Evolutionary conservation across 495 filamentous ascomycete genomes (phyloP).

Genomic region (Pyrenula massariospora): DNA sequence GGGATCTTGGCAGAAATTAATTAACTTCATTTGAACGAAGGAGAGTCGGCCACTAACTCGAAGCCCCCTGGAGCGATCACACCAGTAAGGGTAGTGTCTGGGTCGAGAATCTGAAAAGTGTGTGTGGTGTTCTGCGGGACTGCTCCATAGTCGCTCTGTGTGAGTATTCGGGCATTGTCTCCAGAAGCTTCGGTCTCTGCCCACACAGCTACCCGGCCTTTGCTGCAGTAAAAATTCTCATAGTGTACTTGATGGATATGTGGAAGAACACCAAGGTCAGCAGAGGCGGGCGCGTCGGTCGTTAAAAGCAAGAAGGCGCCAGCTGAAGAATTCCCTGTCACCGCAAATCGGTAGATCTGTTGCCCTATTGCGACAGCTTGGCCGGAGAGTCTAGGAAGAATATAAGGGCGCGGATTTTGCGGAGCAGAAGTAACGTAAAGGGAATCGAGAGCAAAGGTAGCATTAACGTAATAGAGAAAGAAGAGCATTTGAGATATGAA

Average conservation of each 20-base stretch:
- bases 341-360: constrained; percentile 22
- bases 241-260: constrained; percentile 30
- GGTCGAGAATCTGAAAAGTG: constrained; percentile 32
- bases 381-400: constrained; percentile 20
- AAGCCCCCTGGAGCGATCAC: constrained; percentile 32
- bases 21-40: not conserved
- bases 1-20: constrained; percentile 12
- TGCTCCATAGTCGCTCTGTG: constrained; percentile 27
- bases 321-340: constrained; percentile 29
- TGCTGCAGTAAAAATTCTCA: constrained; percentile 33
- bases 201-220: constrained; percentile 34
- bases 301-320: constrained; percentile 29
- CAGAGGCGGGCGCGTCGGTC: constrained; percentile 23
- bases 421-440: constrained; percentile 18
- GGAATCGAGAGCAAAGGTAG: constrained; percentile 8
- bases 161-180: constrained; percentile 23
- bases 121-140: constrained; percentile 29
- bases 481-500: not conserved
- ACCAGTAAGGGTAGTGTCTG: constrained; percentile 31
- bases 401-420: constrained; percentile 16
- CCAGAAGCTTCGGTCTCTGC: constrained; percentile 18
- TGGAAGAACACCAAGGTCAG: constrained; percentile 22
- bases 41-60: constrained; percentile 16
- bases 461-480: not conserved
- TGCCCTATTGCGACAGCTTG: constrained; percentile 16